phyloP scores from a whole-genome alignment of 257 asterid genomes.

The Ophiorrhiza pumila region DNA sequence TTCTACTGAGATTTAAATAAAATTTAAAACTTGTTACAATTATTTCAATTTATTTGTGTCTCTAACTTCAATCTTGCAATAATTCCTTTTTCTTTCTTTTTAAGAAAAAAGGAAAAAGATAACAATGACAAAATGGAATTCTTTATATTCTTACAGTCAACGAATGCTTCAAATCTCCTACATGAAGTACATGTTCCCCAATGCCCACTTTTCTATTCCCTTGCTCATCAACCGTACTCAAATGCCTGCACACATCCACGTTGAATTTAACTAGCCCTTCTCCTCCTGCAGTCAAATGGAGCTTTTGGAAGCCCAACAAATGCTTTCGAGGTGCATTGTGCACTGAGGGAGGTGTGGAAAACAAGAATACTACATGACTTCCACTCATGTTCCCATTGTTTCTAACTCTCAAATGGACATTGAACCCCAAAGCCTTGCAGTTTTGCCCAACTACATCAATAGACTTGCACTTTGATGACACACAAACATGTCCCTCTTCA shows the following conservation, averaged over 20 bases:
- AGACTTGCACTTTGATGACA: slow-evolving; percentile 37
- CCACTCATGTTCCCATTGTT: slow-evolving; percentile 50
- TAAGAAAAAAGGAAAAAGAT: slow-evolving; percentile 1
- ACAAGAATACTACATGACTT: slow-evolving; percentile 54
- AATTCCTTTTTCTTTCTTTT: slow-evolving; percentile 10
- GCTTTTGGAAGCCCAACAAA: slow-evolving; percentile 45
- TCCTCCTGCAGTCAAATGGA: slow-evolving; percentile 28
- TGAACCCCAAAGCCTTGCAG: slow-evolving; percentile 35
- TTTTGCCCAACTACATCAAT: slow-evolving; percentile 24
- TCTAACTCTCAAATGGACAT: slow-evolving; percentile 42
- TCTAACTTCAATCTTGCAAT: background rate
- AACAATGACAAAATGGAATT: slow-evolving; percentile 12
- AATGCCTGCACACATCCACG: slow-evolving; percentile 49
- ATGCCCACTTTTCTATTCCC: slow-evolving; percentile 46
- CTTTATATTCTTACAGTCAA: slow-evolving; percentile 45
- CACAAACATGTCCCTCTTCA: slow-evolving; percentile 46
- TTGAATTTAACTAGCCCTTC: slow-evolving; percentile 39
- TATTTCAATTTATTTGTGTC: slow-evolving; percentile 3
- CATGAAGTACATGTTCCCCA: slow-evolving; percentile 54
- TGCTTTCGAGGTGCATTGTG: slow-evolving; percentile 64
- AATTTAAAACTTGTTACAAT: slow-evolving; percentile 23
- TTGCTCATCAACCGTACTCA: slow-evolving; percentile 52
- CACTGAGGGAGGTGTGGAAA: slow-evolving; percentile 50
- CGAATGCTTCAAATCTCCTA: slow-evolving; percentile 49
- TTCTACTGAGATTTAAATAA: slow-evolving; percentile 13